Conservation (phyloP, 2,329 filamentous ascomycete species). For the Berkeleyomyces rouxiae region DNA sequence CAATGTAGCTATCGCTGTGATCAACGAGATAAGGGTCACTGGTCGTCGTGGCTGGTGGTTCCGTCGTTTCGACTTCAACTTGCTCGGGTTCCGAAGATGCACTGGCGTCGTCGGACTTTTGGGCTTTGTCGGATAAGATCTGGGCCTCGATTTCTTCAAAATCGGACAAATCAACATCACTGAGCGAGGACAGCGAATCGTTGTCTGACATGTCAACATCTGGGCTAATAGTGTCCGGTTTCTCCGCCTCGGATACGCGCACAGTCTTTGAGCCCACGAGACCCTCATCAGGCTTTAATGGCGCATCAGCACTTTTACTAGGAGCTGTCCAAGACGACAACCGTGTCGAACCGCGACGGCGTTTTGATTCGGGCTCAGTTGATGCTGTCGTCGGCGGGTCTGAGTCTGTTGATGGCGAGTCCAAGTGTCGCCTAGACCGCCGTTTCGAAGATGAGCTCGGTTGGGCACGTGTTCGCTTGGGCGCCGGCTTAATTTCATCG, state of each 20-base stretch:
- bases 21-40: background rate
- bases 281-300: too few species aligned
- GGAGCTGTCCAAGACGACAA: too few species aligned
- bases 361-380: background rate
- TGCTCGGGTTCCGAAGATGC: background rate
- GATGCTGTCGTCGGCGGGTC: background rate
- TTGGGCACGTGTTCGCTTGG: background rate
- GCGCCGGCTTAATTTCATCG: background rate
- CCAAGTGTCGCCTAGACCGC: background rate
- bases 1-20: constrained; percentile 10
- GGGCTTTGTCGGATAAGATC: background rate
- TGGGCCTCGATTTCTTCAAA: constrained; percentile 8
- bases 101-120: background rate
- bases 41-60: background rate
- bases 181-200: constrained; percentile 12
- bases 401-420: background rate
- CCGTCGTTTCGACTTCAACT: background rate
- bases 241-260: background rate
- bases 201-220: constrained; percentile 1
- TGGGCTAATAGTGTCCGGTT: background rate
- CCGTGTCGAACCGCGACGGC: too few species aligned
- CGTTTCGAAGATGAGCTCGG: background rate
- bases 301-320: too few species aligned
- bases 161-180: constrained; percentile 11
- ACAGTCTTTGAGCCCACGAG: too few species aligned